Percentiles rank a stretch among this genome's conserved stretches.
Evolutionary conservation across 169 alveolate genomes (phyloP).

Genomic region (Theileria annulata): DNA sequence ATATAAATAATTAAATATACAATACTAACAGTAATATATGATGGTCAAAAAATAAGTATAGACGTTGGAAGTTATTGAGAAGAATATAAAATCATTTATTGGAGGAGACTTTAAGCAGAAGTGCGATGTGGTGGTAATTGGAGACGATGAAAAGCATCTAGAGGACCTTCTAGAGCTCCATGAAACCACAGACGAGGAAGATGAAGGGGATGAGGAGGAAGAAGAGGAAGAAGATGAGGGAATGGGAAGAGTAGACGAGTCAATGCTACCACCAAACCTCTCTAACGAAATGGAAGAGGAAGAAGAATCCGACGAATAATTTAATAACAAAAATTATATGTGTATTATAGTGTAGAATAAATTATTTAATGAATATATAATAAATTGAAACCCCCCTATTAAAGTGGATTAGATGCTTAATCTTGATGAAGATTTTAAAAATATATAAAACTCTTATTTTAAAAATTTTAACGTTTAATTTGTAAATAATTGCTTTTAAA

Average conservation of each 20-base stretch:
- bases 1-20: not conserved
- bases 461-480: not conserved
- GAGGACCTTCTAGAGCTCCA: slow-evolving; percentile 79
- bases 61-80: slow-evolving; percentile 82
- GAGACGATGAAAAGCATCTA: slow-evolving; percentile 86
- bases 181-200: slow-evolving; percentile 79
- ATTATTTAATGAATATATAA: not conserved
- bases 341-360: not conserved
- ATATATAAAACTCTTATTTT: too few species aligned
- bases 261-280: slow-evolving; percentile 77
- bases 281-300: slow-evolving; percentile 75
- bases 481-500: not conserved
- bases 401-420: not conserved
- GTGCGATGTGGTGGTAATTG: slow-evolving; percentile 85
- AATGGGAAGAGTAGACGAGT: slow-evolving; percentile 83
- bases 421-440: too few species aligned
- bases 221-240: slow-evolving; percentile 86
- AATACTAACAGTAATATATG: slow-evolving; percentile 48
- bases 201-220: slow-evolving; percentile 74
- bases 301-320: slow-evolving; percentile 8
- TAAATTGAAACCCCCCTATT: not conserved
- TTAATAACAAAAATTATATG: not conserved
- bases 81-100: slow-evolving; percentile 76
- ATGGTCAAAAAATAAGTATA: slow-evolving; percentile 61
- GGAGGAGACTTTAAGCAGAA: slow-evolving; percentile 89